These are phyloP conservation scores for Sapria himalayana DNA, from an alignment of 345 rosid species.

Conservation along the genomic window DNA sequence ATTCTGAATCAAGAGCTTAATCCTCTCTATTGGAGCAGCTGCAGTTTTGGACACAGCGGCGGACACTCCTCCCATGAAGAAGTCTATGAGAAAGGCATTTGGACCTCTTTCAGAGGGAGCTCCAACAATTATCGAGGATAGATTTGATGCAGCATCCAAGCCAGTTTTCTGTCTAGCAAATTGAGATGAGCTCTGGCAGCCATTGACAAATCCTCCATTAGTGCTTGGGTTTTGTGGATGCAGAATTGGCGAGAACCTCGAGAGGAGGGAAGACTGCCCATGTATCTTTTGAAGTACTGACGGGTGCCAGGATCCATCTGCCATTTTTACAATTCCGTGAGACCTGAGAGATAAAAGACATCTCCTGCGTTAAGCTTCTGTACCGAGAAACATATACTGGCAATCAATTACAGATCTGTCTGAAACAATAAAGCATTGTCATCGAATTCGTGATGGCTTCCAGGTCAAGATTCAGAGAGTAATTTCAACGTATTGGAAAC, in stretches of 20 bases:
- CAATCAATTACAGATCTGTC: too few species aligned
- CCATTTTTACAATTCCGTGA: conserved; percentile 19
- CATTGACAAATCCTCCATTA: conserved; percentile 11
- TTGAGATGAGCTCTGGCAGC: conserved; percentile 19
- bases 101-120: conserved; percentile 67
- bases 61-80: conserved; percentile 55
- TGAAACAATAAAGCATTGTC: too few species aligned
- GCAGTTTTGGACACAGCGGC: conserved; percentile 41
- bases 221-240: conserved; percentile 6
- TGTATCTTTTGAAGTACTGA: conserved; percentile 32
- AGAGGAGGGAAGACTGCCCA: conserved; percentile 23
- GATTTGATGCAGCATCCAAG: conserved; percentile 12
- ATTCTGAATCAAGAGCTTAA: conserved; percentile 73
- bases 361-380: too few species aligned
- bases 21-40: conserved; percentile 81
- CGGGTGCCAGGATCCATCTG: conserved; percentile 37
- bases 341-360: conserved; percentile 3
- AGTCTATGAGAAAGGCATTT: conserved; percentile 41
- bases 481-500: too few species aligned
- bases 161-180: conserved; percentile 12
- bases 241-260: conserved; percentile 19
- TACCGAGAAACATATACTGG: too few species aligned
- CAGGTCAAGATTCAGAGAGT: too few species aligned
- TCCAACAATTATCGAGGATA: conserved; percentile 27
- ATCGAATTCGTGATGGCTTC: too few species aligned